These are phyloP conservation scores for Anisodus acutangulus DNA, from an alignment of 257 asterid genomes.

Conservation along the genomic window DNA sequence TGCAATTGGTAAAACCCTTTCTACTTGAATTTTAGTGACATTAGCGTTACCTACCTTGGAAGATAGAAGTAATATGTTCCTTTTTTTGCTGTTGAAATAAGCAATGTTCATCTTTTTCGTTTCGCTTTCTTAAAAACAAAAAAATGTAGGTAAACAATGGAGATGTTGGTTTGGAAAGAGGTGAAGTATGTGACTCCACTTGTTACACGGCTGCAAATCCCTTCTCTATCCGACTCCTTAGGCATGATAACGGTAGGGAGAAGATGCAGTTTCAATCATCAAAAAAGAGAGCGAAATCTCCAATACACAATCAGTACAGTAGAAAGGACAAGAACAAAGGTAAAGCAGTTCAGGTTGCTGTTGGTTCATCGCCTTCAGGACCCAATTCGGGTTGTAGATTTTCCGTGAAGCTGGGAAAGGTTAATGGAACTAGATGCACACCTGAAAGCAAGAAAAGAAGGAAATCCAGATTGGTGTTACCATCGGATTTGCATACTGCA, in stretches of 20 bases:
- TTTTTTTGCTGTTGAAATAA: not conserved
- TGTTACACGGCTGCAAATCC: conserved; percentile 67
- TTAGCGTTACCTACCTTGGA: not conserved
- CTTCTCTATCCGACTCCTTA: conserved; percentile 62
- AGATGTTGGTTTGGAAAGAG: conserved; percentile 63
- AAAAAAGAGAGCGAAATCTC: conserved; percentile 65
- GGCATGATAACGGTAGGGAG: conserved; percentile 43
- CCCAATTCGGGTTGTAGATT: conserved; percentile 49
- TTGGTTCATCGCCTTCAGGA: conserved; percentile 45
- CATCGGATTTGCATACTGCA: conserved; percentile 55
- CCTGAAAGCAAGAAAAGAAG: conserved; percentile 84
- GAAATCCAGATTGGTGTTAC: conserved; percentile 53
- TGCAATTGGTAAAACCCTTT: conserved; percentile 70
- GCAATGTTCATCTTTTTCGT: not conserved
- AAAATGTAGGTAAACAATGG: conserved; percentile 76
- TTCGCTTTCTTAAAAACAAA: not conserved
- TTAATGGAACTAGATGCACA: conserved; percentile 48
- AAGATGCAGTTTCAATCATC: conserved; percentile 48
- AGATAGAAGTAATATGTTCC: not conserved
- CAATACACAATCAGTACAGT: conserved; percentile 38
- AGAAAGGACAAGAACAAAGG: conserved; percentile 39
- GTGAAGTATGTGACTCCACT: conserved; percentile 35
- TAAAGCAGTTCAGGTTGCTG: conserved; percentile 50
- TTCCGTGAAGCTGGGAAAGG: conserved; percentile 48
- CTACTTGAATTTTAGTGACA: not conserved